phyloP scores from a whole-genome alignment of 2,329 filamentous ascomycete species.

The Aspergillus carbonarius region DNA sequence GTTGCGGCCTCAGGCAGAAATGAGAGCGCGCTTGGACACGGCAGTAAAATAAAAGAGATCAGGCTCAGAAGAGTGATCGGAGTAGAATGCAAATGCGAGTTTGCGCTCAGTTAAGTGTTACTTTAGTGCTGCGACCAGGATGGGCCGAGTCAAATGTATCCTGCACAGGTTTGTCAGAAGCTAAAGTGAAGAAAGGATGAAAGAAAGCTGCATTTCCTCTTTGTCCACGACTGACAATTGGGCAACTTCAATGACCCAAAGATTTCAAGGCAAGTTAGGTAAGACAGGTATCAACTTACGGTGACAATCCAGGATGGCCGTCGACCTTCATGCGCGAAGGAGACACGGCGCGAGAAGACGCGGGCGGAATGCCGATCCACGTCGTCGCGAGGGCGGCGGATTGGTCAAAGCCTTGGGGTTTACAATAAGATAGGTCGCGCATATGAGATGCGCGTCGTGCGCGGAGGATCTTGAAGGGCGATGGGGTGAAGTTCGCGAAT shows the following conservation, averaged over 20 bases:
- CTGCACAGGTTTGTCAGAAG: background rate
- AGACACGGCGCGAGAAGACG: slow-evolving; percentile 4
- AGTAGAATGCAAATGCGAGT: background rate
- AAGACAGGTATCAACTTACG: background rate
- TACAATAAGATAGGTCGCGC: background rate
- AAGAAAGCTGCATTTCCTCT: background rate
- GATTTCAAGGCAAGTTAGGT: background rate
- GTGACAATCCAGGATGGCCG: background rate
- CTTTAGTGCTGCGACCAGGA: background rate
- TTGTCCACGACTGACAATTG: background rate
- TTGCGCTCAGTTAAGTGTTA: background rate
- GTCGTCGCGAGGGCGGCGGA: background rate
- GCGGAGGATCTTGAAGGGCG: background rate
- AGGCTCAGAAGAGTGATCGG: background rate
- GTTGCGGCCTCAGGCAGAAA: background rate
- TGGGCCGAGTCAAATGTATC: background rate
- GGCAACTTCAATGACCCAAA: background rate
- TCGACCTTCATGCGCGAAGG: background rate
- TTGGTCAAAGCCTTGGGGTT: background rate
- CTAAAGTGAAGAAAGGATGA: background rate
- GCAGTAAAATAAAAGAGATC: background rate
- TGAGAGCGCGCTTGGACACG: background rate
- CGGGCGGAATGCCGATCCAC: slow-evolving; percentile 6
- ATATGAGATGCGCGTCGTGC: background rate
- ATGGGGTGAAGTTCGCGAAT: background rate